Percentiles rank a stretch among this genome's conserved stretches.
These are phyloP conservation scores for Bremia lactucae DNA, from an alignment of 352 stramenopile species.

Conservation along the genomic window DNA sequence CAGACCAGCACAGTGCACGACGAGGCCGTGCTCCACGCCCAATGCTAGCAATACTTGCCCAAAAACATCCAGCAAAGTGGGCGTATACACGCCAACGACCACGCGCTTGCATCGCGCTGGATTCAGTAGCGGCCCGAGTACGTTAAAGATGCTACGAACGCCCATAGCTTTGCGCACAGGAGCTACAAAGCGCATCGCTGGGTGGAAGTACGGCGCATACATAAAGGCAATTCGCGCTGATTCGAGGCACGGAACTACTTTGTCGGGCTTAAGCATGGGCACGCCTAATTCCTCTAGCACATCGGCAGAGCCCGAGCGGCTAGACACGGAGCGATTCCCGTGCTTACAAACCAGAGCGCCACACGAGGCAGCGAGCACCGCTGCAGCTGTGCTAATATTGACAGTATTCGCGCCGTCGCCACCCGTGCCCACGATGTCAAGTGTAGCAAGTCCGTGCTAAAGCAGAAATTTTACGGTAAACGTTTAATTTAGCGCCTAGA, in stretches of 20 bases:
- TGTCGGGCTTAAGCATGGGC: conserved; percentile 85
- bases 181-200: conserved; percentile 91
- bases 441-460: conserved; percentile 58
- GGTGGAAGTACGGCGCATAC: conserved; percentile 95
- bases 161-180: conserved; percentile 93
- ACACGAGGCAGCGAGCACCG: conserved; percentile 90
- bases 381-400: conserved; percentile 94
- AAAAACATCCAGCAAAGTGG: conserved; percentile 84
- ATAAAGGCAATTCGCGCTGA: conserved; percentile 94
- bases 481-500: neutral
- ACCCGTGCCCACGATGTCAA: conserved; percentile 98
- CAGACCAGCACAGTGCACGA: conserved; percentile 97
- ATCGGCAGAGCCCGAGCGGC: conserved; percentile 90
- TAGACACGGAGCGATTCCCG: conserved; percentile 94
- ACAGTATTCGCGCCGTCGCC: conserved; percentile 97
- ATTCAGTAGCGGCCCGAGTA: conserved; percentile 97
- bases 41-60: conserved; percentile 81
- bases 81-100: conserved; percentile 98
- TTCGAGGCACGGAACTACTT: conserved; percentile 90
- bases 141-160: conserved; percentile 96
- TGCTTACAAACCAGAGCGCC: conserved; percentile 94
- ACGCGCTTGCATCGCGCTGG: conserved; percentile 89
- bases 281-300: conserved; percentile 95
- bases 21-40: conserved; percentile 93
- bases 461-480: conserved; percentile 3